A percentile compares a stretch with the other conserved stretches of the same genome.
Evolutionary conservation across 192 early-diverging fungal species (phyloP).

Genomic region (Phycomyces nitens): DNA sequence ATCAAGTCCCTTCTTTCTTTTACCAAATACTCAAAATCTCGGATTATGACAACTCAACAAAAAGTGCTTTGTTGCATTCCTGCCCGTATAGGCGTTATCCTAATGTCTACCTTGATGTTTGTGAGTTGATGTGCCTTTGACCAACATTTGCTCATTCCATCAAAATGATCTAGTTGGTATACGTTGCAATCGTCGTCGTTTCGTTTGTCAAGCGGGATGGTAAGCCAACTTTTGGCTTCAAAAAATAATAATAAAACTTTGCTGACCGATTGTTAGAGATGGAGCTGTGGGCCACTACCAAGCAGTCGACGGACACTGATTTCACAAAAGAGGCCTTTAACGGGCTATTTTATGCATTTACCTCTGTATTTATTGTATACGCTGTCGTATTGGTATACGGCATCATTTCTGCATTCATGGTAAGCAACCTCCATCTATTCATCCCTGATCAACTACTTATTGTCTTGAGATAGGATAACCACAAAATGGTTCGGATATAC

Average conservation of each 20-base stretch:
- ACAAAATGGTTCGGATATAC: slow-evolving; percentile 14
- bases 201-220: not conserved
- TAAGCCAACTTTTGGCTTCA: too few species aligned
- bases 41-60: not conserved
- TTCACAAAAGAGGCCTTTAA: slow-evolving; percentile 12
- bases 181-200: not conserved
- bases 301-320: slow-evolving; percentile 6
- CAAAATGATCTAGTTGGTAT: not conserved
- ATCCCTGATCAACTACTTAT: not conserved
- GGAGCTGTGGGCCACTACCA: slow-evolving; percentile 1
- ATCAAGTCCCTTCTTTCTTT: not conserved
- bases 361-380: slow-evolving; percentile 6
- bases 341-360: slow-evolving; percentile 13
- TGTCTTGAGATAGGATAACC: slow-evolving; percentile 4
- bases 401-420: slow-evolving; percentile 10
- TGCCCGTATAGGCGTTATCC: slow-evolving; percentile 12
- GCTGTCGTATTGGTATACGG: slow-evolving; percentile 3
- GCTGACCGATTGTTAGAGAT: slow-evolving; percentile 7
- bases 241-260: not conserved
- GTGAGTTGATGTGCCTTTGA: slow-evolving; percentile 2
- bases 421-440: slow-evolving; percentile 2
- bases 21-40: not conserved
- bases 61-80: slow-evolving; percentile 20
- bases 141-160: too few species aligned
- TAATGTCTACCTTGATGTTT: slow-evolving; percentile 13